Evolutionary conservation across 2,329 filamentous ascomycete species (phyloP), one percentile per base, ranked within the genome.

Genomic region (Aspergillus sp.): DNA sequence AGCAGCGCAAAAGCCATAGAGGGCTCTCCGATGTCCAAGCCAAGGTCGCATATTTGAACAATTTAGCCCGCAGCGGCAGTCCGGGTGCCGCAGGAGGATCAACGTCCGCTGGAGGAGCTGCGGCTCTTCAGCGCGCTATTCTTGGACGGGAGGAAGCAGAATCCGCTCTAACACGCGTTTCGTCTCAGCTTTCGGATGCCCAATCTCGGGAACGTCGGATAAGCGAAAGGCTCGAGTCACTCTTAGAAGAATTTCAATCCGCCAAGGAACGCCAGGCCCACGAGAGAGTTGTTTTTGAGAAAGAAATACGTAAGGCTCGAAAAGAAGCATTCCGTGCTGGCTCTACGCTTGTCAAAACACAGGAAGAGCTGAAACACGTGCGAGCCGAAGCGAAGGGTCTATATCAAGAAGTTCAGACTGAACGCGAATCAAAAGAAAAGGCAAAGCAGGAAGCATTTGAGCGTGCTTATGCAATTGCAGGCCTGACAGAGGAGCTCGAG

Each of bases 291-390:
- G 68, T 84, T 6, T 85, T 83, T 61, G 82, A 85, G 62, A 85
- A 84, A 61, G 83, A 86, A 64, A 76, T 85, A 33, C 74, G 82
- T 45, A 79, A 79, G 52, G 76, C 80, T 41, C 75, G 81, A 17
- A 86, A 85, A 67, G 83, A 85, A 64, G 82, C 82, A 1, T 85
- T 84, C 65, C 83, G 82, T 51, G 79, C 82, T 6, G 80, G 81
- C 6, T 83, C 83, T 2, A 74, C 76, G 2, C 62, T 85, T 25
- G 78, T 86, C 2, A 83, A 84, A 64, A 66, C 78, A 7, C 82
- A 85, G 64, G 83, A 85, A 58, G 77, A 80, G 57, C 60, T 80
- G 21, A 78, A 78, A 48, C 68, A 77, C 21, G 67, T 71, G 5
- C 74, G 73, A 58, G 67, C 64, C 1, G 80, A 81, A 60, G 69